A percentile compares a stretch with the other conserved stretches of the same genome.
These are phyloP conservation scores for Magnusiomyces tetraspermus DNA, from an alignment of 1,139 yeast species.

Conservation along the genomic window DNA sequence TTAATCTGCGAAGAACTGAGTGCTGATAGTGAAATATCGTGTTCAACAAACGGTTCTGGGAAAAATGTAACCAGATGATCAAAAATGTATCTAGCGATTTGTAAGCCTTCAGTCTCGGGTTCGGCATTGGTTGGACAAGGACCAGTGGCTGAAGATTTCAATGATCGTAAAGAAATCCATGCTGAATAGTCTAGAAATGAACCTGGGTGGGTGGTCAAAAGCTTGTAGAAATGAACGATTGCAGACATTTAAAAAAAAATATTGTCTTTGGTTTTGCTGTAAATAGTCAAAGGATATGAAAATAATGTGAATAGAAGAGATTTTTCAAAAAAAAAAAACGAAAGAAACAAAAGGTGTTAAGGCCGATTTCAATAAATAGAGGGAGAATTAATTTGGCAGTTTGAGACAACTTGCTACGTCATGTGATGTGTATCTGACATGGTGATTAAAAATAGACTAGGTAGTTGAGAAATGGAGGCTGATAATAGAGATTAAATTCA, in stretches of 20 bases:
- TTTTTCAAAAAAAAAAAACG: neutral
- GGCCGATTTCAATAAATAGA: no score
- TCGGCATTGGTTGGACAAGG: conserved; percentile 2
- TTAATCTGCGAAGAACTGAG: neutral
- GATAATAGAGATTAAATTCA: no score
- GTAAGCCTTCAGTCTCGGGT: conserved; percentile 3
- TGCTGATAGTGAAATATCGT: neutral
- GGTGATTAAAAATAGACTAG: no score
- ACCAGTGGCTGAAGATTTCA: conserved; percentile 2
- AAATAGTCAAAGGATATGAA: no score
- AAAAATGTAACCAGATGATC: conserved; percentile 1
- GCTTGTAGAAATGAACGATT: neutral
- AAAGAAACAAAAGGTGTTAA: no score
- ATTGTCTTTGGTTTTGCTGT: no score
- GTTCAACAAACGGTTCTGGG: conserved; percentile 4
- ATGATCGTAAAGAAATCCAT: conserved; percentile 1
- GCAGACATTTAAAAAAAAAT: conserved; percentile 1
- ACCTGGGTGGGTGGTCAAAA: conserved; percentile 3
- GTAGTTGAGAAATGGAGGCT: no score
- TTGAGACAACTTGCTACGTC: no score
- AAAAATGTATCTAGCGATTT: conserved; percentile 5
- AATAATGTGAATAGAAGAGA: no score
- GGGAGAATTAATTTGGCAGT: no score
- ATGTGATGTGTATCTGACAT: no score
- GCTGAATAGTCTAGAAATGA: conserved; percentile 6